Conservation (phyloP, 192 early-diverging fungal species). For the Lobulomyces angularis region DNA sequence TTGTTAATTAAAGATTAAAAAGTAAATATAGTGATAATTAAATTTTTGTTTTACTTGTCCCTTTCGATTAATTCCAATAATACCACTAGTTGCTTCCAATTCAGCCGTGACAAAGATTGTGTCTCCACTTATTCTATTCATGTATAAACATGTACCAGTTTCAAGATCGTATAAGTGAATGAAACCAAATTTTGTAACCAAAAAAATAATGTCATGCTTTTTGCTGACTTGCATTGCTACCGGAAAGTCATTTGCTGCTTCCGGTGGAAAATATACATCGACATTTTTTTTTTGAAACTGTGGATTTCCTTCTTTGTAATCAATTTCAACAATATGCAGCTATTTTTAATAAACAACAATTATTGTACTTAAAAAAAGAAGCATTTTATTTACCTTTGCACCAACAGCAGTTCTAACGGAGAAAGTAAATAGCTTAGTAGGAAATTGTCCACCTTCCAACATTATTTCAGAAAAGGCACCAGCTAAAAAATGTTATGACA, state of each 20-base stretch:
- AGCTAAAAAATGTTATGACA: no score
- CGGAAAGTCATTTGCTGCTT: constrained; percentile 88
- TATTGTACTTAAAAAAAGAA: constrained; percentile 2
- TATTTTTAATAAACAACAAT: constrained; percentile 7
- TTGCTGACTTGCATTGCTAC: constrained; percentile 92
- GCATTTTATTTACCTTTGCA: constrained; percentile 67
- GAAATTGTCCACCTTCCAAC: constrained; percentile 55
- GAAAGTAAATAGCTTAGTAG: constrained; percentile 89
- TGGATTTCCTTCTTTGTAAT: constrained; percentile 86
- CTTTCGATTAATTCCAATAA: constrained; percentile 92
- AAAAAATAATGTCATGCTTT: constrained; percentile 86
- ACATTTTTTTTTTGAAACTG: constrained; percentile 78
- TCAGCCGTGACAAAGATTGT: constrained; percentile 98
- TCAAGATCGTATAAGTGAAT: constrained; percentile 96
- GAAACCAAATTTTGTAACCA: constrained; percentile 97
- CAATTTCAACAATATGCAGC: constrained; percentile 93
- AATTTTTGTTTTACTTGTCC: constrained; percentile 51
- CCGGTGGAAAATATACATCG: constrained; percentile 93
- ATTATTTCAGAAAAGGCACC: constrained; percentile 86
- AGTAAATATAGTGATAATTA: background rate
- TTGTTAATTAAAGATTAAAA: constrained; percentile 5
- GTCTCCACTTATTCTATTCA: constrained; percentile 93
- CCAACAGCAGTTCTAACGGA: constrained; percentile 66
- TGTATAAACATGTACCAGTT: constrained; percentile 85
- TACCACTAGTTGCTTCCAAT: constrained; percentile 68